Evolutionary conservation across 108 stramenopile genomes (phyloP).

Genomic region (Skeletonema tropicum): DNA sequence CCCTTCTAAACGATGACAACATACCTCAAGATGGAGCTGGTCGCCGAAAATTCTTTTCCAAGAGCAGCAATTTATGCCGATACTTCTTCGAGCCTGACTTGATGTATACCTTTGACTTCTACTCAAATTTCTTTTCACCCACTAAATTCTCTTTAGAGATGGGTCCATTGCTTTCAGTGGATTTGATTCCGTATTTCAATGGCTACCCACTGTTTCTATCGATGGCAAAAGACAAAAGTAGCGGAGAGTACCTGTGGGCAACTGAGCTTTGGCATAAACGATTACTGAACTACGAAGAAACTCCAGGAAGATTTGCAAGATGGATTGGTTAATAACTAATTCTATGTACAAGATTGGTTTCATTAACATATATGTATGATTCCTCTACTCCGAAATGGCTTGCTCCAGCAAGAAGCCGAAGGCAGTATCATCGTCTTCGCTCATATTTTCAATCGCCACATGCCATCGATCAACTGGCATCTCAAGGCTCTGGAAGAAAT

Average conservation of each 20-base stretch:
- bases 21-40: slow-evolving; percentile 40
- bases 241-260: slow-evolving; percentile 46
- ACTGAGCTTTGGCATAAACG: slow-evolving; percentile 51
- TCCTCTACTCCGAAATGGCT: slow-evolving; percentile 38
- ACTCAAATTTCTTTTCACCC: slow-evolving; percentile 50
- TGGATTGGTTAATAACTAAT: neutral
- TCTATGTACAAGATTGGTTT: neutral
- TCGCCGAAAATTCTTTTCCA: slow-evolving; percentile 50
- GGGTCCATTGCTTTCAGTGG: slow-evolving; percentile 39
- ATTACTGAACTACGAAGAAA: slow-evolving; percentile 27
- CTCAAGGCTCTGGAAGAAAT: slow-evolving; percentile 41
- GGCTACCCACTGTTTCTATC: slow-evolving; percentile 53
- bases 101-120: slow-evolving; percentile 55
- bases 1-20: slow-evolving; percentile 23
- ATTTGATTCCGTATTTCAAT: slow-evolving; percentile 55
- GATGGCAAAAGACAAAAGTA: slow-evolving; percentile 49
- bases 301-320: slow-evolving; percentile 20
- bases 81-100: slow-evolving; percentile 48
- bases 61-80: slow-evolving; percentile 34
- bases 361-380: neutral
- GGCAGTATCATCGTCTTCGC: slow-evolving; percentile 48
- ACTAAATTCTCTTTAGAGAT: slow-evolving; percentile 38
- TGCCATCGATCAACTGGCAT: slow-evolving; percentile 45
- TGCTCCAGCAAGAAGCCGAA: slow-evolving; percentile 51
- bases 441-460: slow-evolving; percentile 44